Base-by-base conservation (phyloP, 2,329 filamentous ascomycete species). In the Emergomyces pasteurianus region DNA sequence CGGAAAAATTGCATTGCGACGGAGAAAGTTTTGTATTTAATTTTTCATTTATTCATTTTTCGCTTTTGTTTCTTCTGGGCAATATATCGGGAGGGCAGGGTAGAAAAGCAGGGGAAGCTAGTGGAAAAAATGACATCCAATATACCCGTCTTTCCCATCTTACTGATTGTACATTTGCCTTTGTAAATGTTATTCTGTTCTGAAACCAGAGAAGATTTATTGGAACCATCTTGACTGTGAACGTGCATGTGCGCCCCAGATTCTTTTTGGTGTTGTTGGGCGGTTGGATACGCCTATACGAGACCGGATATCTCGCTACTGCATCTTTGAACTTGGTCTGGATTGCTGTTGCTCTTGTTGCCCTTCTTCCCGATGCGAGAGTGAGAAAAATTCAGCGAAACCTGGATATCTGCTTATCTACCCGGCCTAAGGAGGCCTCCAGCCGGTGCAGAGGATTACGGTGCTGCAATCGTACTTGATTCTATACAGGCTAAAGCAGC, bases 401-500 rank as follows among this genome's bases (percentile, higher is more conserved):
- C 47, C 59, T 74, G 71, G 31, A 74, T 72, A 31, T 31, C 31
- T 3, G 31, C 31, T 7, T 31, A 55, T 74, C 72, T 18, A 61
- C 26, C 34, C 70, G 72, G 49, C 68, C 70, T 64, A 73, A 72
- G 57, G 74, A 75, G 16, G 62, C 56, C n/a, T 63, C 65, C 18
- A 73, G 56, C n/a, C n/a, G 1, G 70, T 52, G 5, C 61, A 60
- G 1, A 66, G 63, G 50, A 69, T 63, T 43, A 69, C 46, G 7
- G 67, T 68, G 34, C 59, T 65, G 66, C 73, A 75, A 59, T 69
- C 63, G 26, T 71, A 68, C 14, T 62, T 65, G 54, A 74, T 71
- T 38, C 74, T 71, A 55, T 75, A 74, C 43, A 72, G 52, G 46
- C 70, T 70, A 63, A 70, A 74, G 59, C 72, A 74, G 60, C 7